Evolutionary conservation across 2,329 filamentous ascomycete species (phyloP).

Genomic region (Metarhizium rileyi): DNA sequence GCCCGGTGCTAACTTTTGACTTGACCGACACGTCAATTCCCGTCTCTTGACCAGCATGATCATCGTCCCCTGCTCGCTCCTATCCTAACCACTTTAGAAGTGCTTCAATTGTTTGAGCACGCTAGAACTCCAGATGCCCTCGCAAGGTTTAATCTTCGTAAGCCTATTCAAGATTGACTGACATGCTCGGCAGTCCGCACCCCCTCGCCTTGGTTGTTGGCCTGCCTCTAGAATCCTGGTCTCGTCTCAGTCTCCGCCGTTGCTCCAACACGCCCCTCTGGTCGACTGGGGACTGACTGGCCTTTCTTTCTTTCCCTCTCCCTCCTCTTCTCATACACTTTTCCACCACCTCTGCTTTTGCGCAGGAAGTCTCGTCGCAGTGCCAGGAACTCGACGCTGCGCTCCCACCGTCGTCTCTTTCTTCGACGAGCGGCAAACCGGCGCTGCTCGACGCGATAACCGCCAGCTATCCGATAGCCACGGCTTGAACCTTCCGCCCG

Average conservation of each 20-base stretch:
- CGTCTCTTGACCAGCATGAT: no score
- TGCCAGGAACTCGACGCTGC: background rate
- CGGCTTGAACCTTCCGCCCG: background rate
- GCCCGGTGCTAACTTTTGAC: no score
- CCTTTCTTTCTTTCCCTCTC: no score
- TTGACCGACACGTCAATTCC: no score
- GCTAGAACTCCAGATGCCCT: no score
- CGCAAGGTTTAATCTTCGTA: no score
- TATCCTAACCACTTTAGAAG: no score
- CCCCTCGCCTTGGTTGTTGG: no score
- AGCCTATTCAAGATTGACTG: no score
- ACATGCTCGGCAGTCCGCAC: no score
- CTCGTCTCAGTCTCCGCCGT: background rate
- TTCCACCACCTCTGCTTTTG: conserved; percentile 4
- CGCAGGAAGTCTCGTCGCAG: conserved; percentile 1
- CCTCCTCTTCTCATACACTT: conserved; percentile 4
- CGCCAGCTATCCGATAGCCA: background rate
- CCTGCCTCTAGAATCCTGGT: background rate
- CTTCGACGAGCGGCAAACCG: background rate
- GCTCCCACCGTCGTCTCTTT: background rate
- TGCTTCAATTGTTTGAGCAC: no score
- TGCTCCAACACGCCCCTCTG: conserved; percentile 1
- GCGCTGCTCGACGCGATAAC: background rate
- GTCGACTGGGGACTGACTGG: background rate
- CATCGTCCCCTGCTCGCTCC: no score